Base-by-base conservation (phyloP, 345 rosid species). In the Brassica juncea region DNA sequence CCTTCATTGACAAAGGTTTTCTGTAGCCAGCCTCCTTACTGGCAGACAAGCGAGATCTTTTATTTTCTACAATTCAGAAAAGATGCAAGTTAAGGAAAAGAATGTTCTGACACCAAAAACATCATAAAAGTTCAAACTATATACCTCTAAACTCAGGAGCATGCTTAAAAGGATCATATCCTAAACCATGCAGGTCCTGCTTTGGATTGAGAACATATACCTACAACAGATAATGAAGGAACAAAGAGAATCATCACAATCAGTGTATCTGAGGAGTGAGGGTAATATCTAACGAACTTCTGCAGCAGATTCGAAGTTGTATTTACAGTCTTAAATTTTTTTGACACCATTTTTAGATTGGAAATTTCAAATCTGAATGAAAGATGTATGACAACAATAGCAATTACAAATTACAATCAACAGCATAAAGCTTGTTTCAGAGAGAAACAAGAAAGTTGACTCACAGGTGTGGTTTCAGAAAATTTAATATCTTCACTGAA, bases 101-200 rank as follows among this genome's bases (percentile, higher is more conserved):
- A 78, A 47, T 11, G 55, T 61, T 28, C 79, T 34, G 60, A 58
- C 49, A 64, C 42, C 27, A 63, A 52, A 44, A 77, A 72, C 66
- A 70, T 77, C 25, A 65, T 78, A 52, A 57, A 76, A 16, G 66
- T 66, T 57, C 69, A 80, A 74, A 81, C 32, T 54, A 80, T 72
- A 39, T 75, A 95, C 99, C 97, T 87, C 97, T 86, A 79, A 95
- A 93, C 81, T 95, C 99, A 57, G 98, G 99, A 86, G 99, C 99
- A 85, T 91, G 86, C 87, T 89, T 89, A 73, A 85, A 95, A 71
- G 98, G 99, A 88, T 93, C 97, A 83, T 76, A 93, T 28, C 97
- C 99, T 80, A 95, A 80, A 76, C 99, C 99, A 84, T 91, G 86
- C 70, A 87, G 73, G 80, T 95, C 94, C 81, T 91, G 91, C 87